These are phyloP conservation scores for Lipomyces starkeyi DNA, from an alignment of 805 yeast species.

Conservation along the genomic window DNA sequence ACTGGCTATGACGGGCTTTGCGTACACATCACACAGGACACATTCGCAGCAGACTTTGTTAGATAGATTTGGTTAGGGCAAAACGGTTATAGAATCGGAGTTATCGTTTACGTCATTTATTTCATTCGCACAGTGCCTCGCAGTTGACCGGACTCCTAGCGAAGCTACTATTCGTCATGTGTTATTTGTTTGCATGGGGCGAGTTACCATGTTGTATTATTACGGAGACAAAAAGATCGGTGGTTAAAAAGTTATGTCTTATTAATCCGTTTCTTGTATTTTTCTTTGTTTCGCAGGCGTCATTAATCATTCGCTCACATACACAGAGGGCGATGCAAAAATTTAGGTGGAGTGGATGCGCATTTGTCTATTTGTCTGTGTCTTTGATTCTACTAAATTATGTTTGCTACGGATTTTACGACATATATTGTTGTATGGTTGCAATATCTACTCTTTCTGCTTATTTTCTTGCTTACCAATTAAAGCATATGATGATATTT, in stretches of 20 bases:
- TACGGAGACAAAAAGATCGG: not conserved
- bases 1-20: not conserved
- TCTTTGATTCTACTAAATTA: not conserved
- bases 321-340: not conserved
- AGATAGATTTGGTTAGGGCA: constrained; percentile 1
- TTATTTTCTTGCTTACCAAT: not conserved
- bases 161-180: not conserved
- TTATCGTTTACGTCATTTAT: not conserved
- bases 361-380: not conserved
- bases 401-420: not conserved
- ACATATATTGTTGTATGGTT: not conserved
- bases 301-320: not conserved
- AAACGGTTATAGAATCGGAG: not conserved
- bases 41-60: not conserved
- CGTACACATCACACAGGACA: not conserved
- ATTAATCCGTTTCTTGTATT: not conserved
- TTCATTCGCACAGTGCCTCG: not conserved
- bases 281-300: not conserved
- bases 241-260: not conserved
- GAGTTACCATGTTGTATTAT: not conserved
- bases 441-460: not conserved
- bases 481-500: not conserved
- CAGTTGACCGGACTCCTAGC: not conserved
- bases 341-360: not conserved
- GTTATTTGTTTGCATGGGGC: not conserved